Conservation (phyloP, 192 early-diverging fungal genomes). For the Neocallimastix lanati region DNA sequence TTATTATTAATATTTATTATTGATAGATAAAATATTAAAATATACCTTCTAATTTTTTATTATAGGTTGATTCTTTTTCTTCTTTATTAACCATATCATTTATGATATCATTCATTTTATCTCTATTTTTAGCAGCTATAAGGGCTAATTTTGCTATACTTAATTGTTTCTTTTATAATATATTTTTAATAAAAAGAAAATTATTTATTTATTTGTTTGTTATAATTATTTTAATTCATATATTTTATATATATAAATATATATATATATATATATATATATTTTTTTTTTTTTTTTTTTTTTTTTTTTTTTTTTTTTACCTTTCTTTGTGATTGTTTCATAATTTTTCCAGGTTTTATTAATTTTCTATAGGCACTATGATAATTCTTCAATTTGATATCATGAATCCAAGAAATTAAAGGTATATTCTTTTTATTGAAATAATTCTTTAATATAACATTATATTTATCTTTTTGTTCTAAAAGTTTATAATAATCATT, state of each 20-base stretch:
- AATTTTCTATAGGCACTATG: neutral
- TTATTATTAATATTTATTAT: too few relatives aligned
- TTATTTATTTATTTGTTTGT: too few relatives aligned
- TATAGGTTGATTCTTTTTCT: neutral
- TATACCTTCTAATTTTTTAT: neutral
- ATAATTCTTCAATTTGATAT: neutral
- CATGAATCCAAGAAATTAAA: neutral
- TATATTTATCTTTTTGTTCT: neutral
- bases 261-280: too few relatives aligned
- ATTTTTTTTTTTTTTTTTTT: too few relatives aligned
- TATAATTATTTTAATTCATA: too few relatives aligned
- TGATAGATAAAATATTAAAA: too few relatives aligned
- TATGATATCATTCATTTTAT: neutral
- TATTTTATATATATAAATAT: too few relatives aligned
- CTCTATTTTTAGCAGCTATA: neutral
- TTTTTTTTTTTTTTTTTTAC: neutral
- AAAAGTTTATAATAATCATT: neutral
- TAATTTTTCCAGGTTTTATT: neutral
- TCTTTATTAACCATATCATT: neutral
- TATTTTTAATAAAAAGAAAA: too few relatives aligned
- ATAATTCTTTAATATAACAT: neutral
- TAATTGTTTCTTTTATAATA: neutral
- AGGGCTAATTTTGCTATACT: neutral
- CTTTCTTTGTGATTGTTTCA: neutral
- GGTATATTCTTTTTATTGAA: neutral